phyloP scores from a whole-genome alignment of 345 rosid genomes.

The Firmiana major region DNA sequence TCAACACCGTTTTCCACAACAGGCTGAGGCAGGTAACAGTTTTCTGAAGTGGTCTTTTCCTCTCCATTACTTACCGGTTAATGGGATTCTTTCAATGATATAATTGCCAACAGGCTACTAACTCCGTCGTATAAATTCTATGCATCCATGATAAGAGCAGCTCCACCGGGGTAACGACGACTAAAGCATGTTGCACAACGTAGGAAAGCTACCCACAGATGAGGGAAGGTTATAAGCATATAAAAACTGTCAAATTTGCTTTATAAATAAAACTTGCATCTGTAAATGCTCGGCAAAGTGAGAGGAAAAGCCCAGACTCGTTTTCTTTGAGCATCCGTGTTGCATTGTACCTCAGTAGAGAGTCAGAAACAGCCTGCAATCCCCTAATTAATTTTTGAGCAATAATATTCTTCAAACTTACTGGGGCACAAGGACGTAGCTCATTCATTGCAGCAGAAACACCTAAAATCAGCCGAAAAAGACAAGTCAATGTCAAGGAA shows the following conservation, averaged over 20 bases:
- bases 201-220: constrained; percentile 68
- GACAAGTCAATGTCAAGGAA: background rate
- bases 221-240: constrained; percentile 11
- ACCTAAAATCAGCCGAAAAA: constrained; percentile 40
- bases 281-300: constrained; percentile 81
- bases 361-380: constrained; percentile 77
- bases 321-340: constrained; percentile 88
- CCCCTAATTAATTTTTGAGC: constrained; percentile 80
- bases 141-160: constrained; percentile 66
- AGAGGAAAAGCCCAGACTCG: constrained; percentile 77
- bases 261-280: constrained; percentile 27
- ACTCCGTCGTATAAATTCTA: constrained; percentile 64
- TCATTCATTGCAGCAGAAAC: constrained; percentile 94
- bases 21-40: constrained; percentile 30
- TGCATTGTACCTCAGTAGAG: constrained; percentile 74
- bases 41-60: constrained; percentile 38
- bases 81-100: constrained; percentile 48
- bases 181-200: constrained; percentile 89
- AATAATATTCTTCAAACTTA: constrained; percentile 69
- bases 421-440: constrained; percentile 83
- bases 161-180: constrained; percentile 82
- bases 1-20: constrained; percentile 48
- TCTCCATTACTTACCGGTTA: constrained; percentile 36
- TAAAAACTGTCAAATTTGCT: background rate
- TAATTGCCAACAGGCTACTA: constrained; percentile 45